phyloP scores from a whole-genome alignment of 108 stramenopile genomes.

The Schizochytrium sp. region DNA sequence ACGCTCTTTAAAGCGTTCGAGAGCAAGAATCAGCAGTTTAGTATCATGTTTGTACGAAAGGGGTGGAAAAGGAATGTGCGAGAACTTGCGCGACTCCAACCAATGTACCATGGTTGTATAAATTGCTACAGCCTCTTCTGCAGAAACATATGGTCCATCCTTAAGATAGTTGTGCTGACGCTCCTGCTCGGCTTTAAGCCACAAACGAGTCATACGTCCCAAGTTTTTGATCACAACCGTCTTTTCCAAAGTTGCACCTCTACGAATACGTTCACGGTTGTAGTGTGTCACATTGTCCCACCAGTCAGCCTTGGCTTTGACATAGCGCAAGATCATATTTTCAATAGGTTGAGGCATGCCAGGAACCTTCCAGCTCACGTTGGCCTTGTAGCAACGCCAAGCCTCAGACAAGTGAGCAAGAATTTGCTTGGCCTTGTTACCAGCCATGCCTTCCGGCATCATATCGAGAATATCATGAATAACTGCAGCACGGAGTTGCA shows the following conservation, averaged over 20 bases:
- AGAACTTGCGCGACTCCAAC: slow-evolving; percentile 98
- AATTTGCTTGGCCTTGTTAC: slow-evolving; percentile 97
- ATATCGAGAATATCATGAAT: slow-evolving; percentile 99
- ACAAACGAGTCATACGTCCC: slow-evolving; percentile 95
- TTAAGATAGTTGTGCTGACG: slow-evolving; percentile 99
- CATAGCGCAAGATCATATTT: slow-evolving; percentile 99
- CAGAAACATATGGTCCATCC: slow-evolving; percentile 96
- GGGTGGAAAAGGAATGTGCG: slow-evolving; percentile 98
- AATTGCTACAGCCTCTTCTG: slow-evolving; percentile 99
- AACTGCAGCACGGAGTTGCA: slow-evolving; percentile 97
- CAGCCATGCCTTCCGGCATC: slow-evolving; percentile 99
- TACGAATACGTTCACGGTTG: slow-evolving; percentile 98
- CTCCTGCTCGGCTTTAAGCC: slow-evolving; percentile 99
- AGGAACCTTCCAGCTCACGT: slow-evolving; percentile 99
- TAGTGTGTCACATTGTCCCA: slow-evolving; percentile 98
- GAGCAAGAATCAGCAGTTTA: slow-evolving; percentile 97
- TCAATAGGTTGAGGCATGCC: slow-evolving; percentile 99
- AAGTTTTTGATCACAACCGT: slow-evolving; percentile 99
- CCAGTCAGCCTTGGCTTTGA: slow-evolving; percentile 99
- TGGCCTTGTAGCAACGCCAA: slow-evolving; percentile 99
- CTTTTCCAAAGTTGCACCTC: slow-evolving; percentile 99
- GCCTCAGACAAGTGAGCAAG: slow-evolving; percentile 96
- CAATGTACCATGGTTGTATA: slow-evolving; percentile 99
- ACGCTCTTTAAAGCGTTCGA: slow-evolving; percentile 98
- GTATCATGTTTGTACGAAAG: slow-evolving; percentile 99